Conservation (phyloP, 1,284 basidiomycete genomes). For the Apiotrichum akiyoshidainum region DNA sequence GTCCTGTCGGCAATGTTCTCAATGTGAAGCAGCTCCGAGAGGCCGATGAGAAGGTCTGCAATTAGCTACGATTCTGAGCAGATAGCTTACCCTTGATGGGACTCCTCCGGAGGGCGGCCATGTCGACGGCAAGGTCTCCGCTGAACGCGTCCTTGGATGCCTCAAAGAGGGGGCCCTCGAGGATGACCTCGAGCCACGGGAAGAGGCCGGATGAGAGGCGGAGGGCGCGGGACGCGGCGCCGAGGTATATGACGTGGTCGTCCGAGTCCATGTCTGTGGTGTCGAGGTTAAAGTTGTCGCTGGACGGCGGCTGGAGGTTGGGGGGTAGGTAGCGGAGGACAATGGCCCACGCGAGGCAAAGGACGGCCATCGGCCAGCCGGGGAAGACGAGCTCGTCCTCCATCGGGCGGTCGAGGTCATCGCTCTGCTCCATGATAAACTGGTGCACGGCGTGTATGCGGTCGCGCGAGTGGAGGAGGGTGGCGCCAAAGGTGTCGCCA, state of each 20-base stretch:
- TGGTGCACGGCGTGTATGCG: slow-evolving; percentile 33
- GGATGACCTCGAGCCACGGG: slow-evolving; percentile 38
- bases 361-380: slow-evolving; percentile 36
- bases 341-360: slow-evolving; percentile 46
- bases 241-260: slow-evolving; percentile 24
- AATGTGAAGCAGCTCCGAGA: slow-evolving; percentile 35
- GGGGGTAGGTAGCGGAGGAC: slow-evolving; percentile 32
- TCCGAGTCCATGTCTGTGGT: slow-evolving; percentile 18
- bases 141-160: slow-evolving; percentile 18
- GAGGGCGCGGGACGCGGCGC: slow-evolving; percentile 34
- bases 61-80: neutral
- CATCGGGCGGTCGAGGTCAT: slow-evolving; percentile 19
- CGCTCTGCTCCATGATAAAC: slow-evolving; percentile 34
- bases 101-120: slow-evolving; percentile 28
- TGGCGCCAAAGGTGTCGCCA: slow-evolving; percentile 20
- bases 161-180: slow-evolving; percentile 36
- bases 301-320: slow-evolving; percentile 25
- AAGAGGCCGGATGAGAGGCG: slow-evolving; percentile 34
- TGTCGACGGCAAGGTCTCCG: slow-evolving; percentile 18
- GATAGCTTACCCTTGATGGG: slow-evolving; percentile 38
- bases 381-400: slow-evolving; percentile 22
- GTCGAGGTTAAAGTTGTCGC: slow-evolving; percentile 22
- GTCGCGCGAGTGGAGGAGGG: slow-evolving; percentile 32
- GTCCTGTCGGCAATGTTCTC: slow-evolving; percentile 32
- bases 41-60: slow-evolving; percentile 40